These are phyloP conservation scores for Aspergillus sp. DNA, from an alignment of 2,329 filamentous ascomycete genomes.

Conservation along the genomic window DNA sequence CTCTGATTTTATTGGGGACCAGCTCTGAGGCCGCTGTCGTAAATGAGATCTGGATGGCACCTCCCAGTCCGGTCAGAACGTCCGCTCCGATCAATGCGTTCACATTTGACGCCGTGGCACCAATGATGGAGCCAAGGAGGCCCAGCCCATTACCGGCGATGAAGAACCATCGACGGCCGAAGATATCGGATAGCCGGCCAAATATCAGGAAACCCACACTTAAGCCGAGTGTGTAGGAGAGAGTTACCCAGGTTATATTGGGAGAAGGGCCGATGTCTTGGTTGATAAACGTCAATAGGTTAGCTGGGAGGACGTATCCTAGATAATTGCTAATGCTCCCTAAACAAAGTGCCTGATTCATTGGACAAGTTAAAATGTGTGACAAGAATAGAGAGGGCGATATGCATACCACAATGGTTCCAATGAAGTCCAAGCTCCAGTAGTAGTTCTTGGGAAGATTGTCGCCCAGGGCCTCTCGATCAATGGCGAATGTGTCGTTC, in stretches of 20 bases:
- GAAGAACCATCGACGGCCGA: constrained; percentile 35
- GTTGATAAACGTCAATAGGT: constrained; percentile 24
- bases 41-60: constrained; percentile 38
- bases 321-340: constrained; percentile 17
- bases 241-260: neutral
- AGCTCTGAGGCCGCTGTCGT: constrained; percentile 38
- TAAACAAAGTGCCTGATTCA: neutral
- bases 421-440: constrained; percentile 17
- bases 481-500: neutral
- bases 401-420: constrained; percentile 15
- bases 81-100: constrained; percentile 37
- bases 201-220: constrained; percentile 29
- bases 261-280: constrained; percentile 15
- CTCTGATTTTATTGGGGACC: constrained; percentile 38
- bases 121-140: constrained; percentile 37
- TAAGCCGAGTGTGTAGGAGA: neutral
- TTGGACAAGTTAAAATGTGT: too few relatives aligned
- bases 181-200: constrained; percentile 34
- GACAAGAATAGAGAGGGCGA: neutral
- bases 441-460: constrained; percentile 11
- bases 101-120: constrained; percentile 35
- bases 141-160: constrained; percentile 28
- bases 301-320: constrained; percentile 21
- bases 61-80: constrained; percentile 37
- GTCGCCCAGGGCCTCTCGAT: neutral